phyloP scores from a whole-genome alignment of 345 rosid species.

The Fremontodendron californicum region DNA sequence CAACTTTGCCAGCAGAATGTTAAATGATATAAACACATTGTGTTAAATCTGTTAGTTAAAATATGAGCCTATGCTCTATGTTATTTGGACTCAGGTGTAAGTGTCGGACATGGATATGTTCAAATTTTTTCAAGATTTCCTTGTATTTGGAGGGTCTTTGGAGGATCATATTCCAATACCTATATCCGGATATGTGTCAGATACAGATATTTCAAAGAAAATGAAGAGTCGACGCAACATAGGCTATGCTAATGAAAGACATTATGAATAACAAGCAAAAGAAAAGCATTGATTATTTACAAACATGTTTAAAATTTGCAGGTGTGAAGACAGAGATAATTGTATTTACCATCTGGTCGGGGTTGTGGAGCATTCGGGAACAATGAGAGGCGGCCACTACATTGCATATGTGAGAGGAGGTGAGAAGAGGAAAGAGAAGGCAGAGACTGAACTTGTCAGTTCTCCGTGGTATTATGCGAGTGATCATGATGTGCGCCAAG shows the following conservation, averaged over 20 bases:
- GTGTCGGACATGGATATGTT: no score
- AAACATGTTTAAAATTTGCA: slow-evolving; percentile 20
- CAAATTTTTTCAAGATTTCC: no score
- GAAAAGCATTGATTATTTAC: not conserved
- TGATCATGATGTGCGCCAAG: slow-evolving; percentile 67
- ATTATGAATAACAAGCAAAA: not conserved
- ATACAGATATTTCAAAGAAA: no score
- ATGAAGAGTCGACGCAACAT: no score
- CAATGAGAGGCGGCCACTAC: slow-evolving; percentile 95
- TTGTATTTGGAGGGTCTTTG: no score
- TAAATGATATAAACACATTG: not conserved
- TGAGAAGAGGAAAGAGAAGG: slow-evolving; percentile 27
- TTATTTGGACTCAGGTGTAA: no score
- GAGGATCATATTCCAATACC: no score
- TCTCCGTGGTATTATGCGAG: slow-evolving; percentile 66
- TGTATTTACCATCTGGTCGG: slow-evolving; percentile 59
- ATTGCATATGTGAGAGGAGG: slow-evolving; percentile 78
- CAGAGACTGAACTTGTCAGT: slow-evolving; percentile 27
- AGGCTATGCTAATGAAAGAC: not conserved
- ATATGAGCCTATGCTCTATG: no score
- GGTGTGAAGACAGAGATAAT: slow-evolving; percentile 37
- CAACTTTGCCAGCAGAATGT: not conserved
- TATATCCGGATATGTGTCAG: no score
- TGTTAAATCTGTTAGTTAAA: not conserved
- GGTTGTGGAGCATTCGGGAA: slow-evolving; percentile 86